phyloP scores from a whole-genome alignment of 768 basidiomycete genomes.

The Lactifluus hygrophoroides region DNA sequence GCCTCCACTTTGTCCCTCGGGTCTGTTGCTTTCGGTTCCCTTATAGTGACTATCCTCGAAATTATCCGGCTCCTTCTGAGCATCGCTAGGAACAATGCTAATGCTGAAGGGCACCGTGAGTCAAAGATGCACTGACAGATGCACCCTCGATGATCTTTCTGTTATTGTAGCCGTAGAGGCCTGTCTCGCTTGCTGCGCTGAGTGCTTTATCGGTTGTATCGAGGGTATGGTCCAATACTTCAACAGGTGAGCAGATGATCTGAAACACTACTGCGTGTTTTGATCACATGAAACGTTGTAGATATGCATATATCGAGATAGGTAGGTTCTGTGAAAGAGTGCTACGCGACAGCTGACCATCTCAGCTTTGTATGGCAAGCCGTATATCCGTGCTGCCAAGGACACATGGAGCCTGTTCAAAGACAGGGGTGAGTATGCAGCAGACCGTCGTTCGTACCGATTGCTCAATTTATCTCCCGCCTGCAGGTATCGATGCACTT shows the following conservation, averaged over 20 bases:
- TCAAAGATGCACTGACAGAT: constrained; percentile 2
- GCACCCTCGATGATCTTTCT: background rate
- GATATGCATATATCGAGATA: constrained; percentile 81
- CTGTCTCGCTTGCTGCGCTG: constrained; percentile 69
- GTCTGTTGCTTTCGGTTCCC: constrained; percentile 76
- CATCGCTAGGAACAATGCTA: constrained; percentile 48
- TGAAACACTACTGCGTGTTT: background rate
- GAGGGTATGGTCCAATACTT: constrained; percentile 67
- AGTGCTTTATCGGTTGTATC: constrained; percentile 68
- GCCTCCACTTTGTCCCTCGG: constrained; percentile 75
- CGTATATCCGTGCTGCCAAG: constrained; percentile 72
- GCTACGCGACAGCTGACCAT: background rate
- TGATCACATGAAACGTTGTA: constrained; percentile 20
- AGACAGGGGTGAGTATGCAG: constrained; percentile 43
- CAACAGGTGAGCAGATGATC: constrained; percentile 43
- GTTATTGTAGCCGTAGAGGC: constrained; percentile 51
- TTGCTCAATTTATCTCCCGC: background rate
- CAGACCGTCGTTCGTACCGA: constrained; percentile 5
- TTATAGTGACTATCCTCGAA: constrained; percentile 77
- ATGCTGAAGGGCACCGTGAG: constrained; percentile 58
- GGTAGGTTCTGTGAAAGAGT: constrained; percentile 32
- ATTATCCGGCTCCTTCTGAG: constrained; percentile 54
- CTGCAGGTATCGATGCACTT: constrained; percentile 55
- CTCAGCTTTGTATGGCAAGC: constrained; percentile 73
- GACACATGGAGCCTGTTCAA: constrained; percentile 75